A percentile compares a stretch with the other conserved stretches of the same genome.
Evolutionary conservation across 257 asterid species (phyloP).

Genomic region (Solanum tacnaense): DNA sequence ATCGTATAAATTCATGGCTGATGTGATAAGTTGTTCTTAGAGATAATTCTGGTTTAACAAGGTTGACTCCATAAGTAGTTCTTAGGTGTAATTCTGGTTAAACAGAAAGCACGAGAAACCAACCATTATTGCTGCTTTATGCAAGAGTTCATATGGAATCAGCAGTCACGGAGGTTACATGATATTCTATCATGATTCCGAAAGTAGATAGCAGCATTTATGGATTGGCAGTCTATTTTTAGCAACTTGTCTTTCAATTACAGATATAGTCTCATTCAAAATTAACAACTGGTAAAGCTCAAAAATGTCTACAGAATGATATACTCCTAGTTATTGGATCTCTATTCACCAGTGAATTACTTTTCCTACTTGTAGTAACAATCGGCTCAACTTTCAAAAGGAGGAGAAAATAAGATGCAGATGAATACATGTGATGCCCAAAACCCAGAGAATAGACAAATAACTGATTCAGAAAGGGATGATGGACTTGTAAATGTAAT

Average conservation of each 20-base stretch:
- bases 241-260: neutral
- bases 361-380: neutral
- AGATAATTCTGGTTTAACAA: neutral
- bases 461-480: neutral
- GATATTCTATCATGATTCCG: neutral
- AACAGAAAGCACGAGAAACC: neutral
- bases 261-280: neutral
- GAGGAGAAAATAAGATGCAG: neutral
- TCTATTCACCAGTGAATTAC: neutral
- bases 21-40: neutral
- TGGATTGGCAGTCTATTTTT: neutral
- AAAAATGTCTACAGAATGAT: neutral
- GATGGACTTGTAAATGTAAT: neutral
- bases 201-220: neutral
- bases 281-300: neutral
- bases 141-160: neutral
- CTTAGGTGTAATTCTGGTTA: neutral
- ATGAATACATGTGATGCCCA: neutral
- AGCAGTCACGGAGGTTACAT: neutral
- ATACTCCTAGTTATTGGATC: neutral
- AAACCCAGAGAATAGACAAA: neutral
- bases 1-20: neutral
- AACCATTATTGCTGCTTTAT: neutral
- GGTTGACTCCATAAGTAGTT: neutral
- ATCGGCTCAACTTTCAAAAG: neutral